Conservation (phyloP, 768 basidiomycete species). For the Termitomyces sp. region DNA sequence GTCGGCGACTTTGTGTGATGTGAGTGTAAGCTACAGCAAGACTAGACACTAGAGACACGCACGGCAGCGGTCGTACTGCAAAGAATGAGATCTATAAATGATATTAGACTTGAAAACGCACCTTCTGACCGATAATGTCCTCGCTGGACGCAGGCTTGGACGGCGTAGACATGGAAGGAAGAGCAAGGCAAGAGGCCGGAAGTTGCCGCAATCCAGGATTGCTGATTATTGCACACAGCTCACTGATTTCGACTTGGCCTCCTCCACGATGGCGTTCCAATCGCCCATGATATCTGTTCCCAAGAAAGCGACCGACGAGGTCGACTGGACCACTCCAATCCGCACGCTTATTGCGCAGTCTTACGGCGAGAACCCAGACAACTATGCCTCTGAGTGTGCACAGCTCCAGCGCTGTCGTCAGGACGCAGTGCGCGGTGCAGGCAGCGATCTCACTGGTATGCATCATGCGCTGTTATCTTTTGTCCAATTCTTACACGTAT, state of each 20-base stretch:
- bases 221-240: not conserved
- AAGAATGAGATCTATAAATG: constrained; percentile 10
- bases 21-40: constrained; percentile 3
- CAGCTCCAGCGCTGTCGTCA: constrained; percentile 87
- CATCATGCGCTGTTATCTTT: not conserved
- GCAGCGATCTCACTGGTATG: constrained; percentile 88
- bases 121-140: constrained; percentile 88
- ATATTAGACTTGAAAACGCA: constrained; percentile 19
- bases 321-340: constrained; percentile 92
- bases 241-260: not conserved
- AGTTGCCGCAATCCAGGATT: constrained; percentile 21
- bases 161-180: constrained; percentile 36
- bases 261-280: constrained; percentile 58
- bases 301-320: constrained; percentile 91
- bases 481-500: not conserved
- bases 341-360: constrained; percentile 81
- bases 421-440: constrained; percentile 94
- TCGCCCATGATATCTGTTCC: constrained; percentile 91
- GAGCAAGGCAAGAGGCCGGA: constrained; percentile 17
- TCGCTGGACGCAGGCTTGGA: constrained; percentile 77
- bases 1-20: constrained; percentile 53
- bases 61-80: constrained; percentile 83
- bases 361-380: constrained; percentile 90
- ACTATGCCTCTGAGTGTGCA: constrained; percentile 79
- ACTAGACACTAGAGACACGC: constrained; percentile 27